Evolutionary conservation across 176 grass and related monocot species (phyloP).

Genomic region (Bolboschoenus planiculmis): DNA sequence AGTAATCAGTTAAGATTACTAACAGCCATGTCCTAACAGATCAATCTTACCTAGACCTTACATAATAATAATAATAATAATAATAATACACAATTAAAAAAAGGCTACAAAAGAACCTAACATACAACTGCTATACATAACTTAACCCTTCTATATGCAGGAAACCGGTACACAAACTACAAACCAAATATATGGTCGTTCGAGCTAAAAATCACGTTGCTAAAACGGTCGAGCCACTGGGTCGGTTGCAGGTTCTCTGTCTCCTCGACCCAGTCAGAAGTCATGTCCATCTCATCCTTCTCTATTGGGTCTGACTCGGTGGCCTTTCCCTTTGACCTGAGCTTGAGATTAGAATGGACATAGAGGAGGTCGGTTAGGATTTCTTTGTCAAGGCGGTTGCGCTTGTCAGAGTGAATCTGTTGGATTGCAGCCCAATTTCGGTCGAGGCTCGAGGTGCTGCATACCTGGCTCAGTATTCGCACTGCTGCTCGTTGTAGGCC

Average conservation of each 20-base stretch:
- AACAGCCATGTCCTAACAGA: not conserved
- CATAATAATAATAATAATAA: too few relatives aligned
- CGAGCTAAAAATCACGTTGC: slow-evolving; percentile 49
- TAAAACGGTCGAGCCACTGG: slow-evolving; percentile 87
- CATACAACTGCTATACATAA: not conserved
- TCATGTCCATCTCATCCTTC: slow-evolving; percentile 64
- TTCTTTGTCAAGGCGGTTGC: slow-evolving; percentile 77
- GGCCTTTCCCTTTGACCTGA: slow-evolving; percentile 49
- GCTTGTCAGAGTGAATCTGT: slow-evolving; percentile 70
- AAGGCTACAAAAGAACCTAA: not conserved
- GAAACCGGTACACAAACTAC: slow-evolving; percentile 14
- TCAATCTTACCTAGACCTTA: not conserved
- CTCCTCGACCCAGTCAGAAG: slow-evolving; percentile 85
- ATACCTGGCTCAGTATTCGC: slow-evolving; percentile 88
- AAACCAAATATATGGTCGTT: slow-evolving; percentile 71
- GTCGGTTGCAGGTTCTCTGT: slow-evolving; percentile 52
- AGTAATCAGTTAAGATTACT: not conserved
- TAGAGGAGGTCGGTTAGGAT: slow-evolving; percentile 61
- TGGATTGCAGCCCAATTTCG: slow-evolving; percentile 73
- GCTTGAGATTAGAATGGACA: slow-evolving; percentile 79
- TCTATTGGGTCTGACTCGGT: slow-evolving; percentile 51
- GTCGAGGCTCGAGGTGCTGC: slow-evolving; percentile 65
- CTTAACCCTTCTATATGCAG: not conserved
- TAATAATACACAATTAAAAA: not conserved
- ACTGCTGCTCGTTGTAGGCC: slow-evolving; percentile 65